Conservation (phyloP, 2,329 filamentous ascomycete species). For the Leptodontidium sp. region DNA sequence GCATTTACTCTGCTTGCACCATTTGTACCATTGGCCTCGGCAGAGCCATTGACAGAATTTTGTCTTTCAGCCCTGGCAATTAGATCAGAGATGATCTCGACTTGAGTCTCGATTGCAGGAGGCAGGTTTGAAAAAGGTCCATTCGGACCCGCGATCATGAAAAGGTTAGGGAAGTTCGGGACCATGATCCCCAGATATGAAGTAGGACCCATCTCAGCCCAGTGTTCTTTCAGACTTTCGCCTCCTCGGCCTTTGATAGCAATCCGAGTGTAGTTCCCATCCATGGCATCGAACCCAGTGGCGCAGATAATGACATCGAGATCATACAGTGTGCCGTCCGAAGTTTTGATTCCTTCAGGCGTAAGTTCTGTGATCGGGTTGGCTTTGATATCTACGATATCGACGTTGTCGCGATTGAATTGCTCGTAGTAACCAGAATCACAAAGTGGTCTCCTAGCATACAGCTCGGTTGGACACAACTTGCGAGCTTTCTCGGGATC, state of each 20-base stretch:
- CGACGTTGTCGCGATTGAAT: constrained; percentile 45
- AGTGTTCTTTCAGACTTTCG: constrained; percentile 45
- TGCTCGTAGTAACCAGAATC: constrained; percentile 43
- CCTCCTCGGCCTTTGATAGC: constrained; percentile 44
- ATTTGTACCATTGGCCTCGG: no score
- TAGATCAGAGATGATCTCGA: constrained; percentile 42
- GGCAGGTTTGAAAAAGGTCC: constrained; percentile 52
- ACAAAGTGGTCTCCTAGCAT: constrained; percentile 39
- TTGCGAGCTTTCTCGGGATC: constrained; percentile 45
- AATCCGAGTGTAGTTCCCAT: constrained; percentile 47
- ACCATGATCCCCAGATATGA: constrained; percentile 52
- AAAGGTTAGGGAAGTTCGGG: constrained; percentile 54
- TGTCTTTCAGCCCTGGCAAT: not conserved
- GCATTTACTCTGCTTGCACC: not conserved
- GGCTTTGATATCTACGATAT: constrained; percentile 43
- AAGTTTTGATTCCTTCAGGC: constrained; percentile 40
- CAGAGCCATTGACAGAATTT: not conserved
- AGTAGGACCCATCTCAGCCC: constrained; percentile 45
- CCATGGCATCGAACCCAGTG: constrained; percentile 53
- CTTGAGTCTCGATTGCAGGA: constrained; percentile 48
- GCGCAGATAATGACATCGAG: constrained; percentile 46
- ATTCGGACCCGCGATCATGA: constrained; percentile 52
- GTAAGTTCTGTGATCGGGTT: constrained; percentile 44
- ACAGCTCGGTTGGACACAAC: constrained; percentile 39
- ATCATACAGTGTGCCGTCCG: constrained; percentile 39